Conservation (phyloP, 345 rosid species). For the Moricandia moricandioides region DNA sequence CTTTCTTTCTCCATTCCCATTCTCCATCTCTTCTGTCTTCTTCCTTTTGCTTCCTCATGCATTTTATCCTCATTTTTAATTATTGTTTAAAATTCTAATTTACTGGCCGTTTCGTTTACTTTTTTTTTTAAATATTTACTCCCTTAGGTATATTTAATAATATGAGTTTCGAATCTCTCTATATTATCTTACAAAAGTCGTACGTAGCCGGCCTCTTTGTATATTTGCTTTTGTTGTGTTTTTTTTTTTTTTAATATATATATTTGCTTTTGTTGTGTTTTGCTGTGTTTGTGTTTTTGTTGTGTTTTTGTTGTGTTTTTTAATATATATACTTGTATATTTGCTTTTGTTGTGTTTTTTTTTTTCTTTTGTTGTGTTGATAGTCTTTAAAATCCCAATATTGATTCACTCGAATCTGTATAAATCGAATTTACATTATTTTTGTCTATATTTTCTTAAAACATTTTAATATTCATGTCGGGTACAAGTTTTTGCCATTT, state of each 20-base stretch:
- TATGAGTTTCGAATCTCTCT: constrained; percentile 23
- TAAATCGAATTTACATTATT: constrained; percentile 1
- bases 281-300: too few species aligned
- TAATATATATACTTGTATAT: too few species aligned
- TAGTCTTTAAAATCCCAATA: neutral
- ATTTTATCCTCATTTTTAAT: constrained; percentile 21
- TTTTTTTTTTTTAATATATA: too few species aligned
- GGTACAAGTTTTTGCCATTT: neutral
- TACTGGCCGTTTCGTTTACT: constrained; percentile 23
- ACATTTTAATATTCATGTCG: neutral
- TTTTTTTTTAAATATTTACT: neutral
- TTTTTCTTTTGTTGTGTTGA: too few species aligned
- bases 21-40: constrained; percentile 30
- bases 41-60: constrained; percentile 6
- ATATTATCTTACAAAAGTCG: constrained; percentile 28
- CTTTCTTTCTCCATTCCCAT: constrained; percentile 36
- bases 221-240: neutral
- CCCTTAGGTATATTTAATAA: neutral
- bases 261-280: too few species aligned
- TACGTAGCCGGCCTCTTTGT: constrained; percentile 31
- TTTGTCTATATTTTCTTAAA: neutral
- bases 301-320: too few species aligned
- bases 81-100: neutral
- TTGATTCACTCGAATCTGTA: constrained; percentile 1
- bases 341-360: too few species aligned